These are phyloP conservation scores for Cystobasidium pallidum DNA, from an alignment of 1,284 basidiomycete species.

Conservation along the genomic window DNA sequence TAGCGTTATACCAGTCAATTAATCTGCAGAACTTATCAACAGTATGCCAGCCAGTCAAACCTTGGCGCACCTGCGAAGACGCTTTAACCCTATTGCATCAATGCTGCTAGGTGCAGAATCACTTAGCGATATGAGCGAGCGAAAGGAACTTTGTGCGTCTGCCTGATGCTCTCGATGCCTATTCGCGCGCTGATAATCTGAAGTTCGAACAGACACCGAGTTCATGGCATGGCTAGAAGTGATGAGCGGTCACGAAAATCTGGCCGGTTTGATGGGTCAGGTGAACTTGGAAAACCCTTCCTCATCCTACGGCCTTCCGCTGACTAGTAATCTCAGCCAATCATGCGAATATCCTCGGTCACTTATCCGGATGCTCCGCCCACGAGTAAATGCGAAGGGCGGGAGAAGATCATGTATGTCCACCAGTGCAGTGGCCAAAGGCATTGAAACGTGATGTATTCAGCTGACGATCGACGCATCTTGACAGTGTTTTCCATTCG, in stretches of 20 bases:
- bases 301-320: no score
- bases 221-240: constrained; percentile 61
- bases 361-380: constrained; percentile 16
- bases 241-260: constrained; percentile 82
- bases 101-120: constrained; percentile 85
- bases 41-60: constrained; percentile 56
- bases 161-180: background rate
- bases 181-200: background rate
- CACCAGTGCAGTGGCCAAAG: no score
- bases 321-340: constrained; percentile 15
- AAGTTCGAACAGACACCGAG: constrained; percentile 25
- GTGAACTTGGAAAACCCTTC: background rate
- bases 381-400: background rate
- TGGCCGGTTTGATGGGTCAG: constrained; percentile 88
- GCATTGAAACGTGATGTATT: no score
- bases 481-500: constrained; percentile 77
- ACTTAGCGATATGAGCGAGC: constrained; percentile 85
- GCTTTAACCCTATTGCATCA: constrained; percentile 83
- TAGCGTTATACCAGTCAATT: background rate
- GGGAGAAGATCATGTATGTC: constrained; percentile 38
- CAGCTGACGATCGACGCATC: background rate
- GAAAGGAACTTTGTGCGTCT: constrained; percentile 73
- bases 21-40: background rate
- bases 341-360: constrained; percentile 29
- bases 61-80: constrained; percentile 80